These are phyloP conservation scores for Yamadazyma aaseri DNA, from an alignment of 1,139 yeast genomes.

Conservation along the genomic window DNA sequence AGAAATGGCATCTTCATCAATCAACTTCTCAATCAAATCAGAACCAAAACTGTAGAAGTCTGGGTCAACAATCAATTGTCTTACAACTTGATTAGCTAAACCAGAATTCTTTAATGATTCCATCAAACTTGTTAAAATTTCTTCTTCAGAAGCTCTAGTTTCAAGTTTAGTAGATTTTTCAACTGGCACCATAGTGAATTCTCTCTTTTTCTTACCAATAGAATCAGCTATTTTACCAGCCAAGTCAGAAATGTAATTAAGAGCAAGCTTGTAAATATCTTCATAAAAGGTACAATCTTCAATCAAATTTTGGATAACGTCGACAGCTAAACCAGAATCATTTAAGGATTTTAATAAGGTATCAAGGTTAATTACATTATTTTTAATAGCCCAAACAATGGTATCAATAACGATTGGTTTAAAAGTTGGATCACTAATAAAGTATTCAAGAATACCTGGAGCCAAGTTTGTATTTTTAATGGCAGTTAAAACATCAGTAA, in stretches of 20 bases:
- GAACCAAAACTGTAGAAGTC: conserved; percentile 44
- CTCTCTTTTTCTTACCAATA: conserved; percentile 25
- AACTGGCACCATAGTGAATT: conserved; percentile 11
- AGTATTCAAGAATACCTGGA: conserved; percentile 32
- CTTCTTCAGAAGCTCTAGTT: conserved; percentile 9
- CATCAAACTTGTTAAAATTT: conserved; percentile 37
- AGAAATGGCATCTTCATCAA: conserved; percentile 31
- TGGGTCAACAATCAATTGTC: conserved; percentile 39
- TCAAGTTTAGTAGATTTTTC: conserved; percentile 8
- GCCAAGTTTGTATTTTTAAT: conserved; percentile 41
- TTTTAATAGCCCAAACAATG: conserved; percentile 31
- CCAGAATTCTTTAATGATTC: conserved; percentile 48
- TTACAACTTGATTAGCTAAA: conserved; percentile 42
- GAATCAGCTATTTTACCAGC: conserved; percentile 24
- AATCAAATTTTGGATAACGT: conserved; percentile 37
- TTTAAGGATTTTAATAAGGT: conserved; percentile 43
- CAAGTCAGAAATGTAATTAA: conserved; percentile 30
- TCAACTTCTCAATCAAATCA: conserved; percentile 32
- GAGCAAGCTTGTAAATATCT: conserved; percentile 39
- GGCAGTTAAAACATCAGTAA: conserved; percentile 42
- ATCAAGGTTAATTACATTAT: conserved; percentile 33
- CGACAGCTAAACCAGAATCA: conserved; percentile 45
- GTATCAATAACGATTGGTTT: conserved; percentile 30
- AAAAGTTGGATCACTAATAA: conserved; percentile 34
- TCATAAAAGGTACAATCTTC: conserved; percentile 42